Base-by-base conservation (phyloP, 2,329 filamentous ascomycete species). In the Exophiala aquamarina region DNA sequence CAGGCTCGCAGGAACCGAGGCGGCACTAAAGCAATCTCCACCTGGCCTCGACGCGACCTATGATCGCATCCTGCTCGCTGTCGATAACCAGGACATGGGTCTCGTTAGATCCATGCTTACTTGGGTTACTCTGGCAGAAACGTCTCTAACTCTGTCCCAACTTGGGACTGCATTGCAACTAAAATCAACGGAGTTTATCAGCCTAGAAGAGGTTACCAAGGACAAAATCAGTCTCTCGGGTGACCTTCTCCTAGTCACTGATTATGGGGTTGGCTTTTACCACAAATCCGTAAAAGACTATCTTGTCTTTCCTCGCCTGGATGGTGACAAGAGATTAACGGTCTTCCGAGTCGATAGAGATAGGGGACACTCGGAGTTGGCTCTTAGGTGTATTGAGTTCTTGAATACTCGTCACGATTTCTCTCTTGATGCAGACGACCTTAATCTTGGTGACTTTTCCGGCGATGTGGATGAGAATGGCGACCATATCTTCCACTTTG, bases 11-110 rank as follows among this genome's bases (percentile, higher is more conserved):
- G 40, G 52, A 29, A 54, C 58, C 11, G 47, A 60, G 20, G 43
- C 57, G 34, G 44, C 57, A 28, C 55, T 63, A 38, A 41, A 34
- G 17, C 11, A 31, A 44, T 34, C 61, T 43, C 59, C 59, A 4
- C 56, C 55, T 39, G 55, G 57, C 39, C 57, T 62, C 6, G 44
- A 47, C 52, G 59, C 52, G 10, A 45, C 60, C n/a, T 59, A 59
- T 41, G 40, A 35, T 31, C 49, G 57, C 21, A 36, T 61, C 17
- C 47, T 61, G 6, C 48, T 13, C 32, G 49, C 15, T 4, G 14
- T 43, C 29, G 19, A 9, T 19, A 43, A 43, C 17, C 2, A 13
- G 14, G 17, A 43, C 29, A 23, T 19, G 15, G 7, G 7, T 8
- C 28, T 35, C 17, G 29, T 43, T 20, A 31, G 11, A 15, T n/a